These are phyloP conservation scores for Flaveria ramosissima DNA, from an alignment of 129 eudicot genomes.

Conservation along the genomic window DNA sequence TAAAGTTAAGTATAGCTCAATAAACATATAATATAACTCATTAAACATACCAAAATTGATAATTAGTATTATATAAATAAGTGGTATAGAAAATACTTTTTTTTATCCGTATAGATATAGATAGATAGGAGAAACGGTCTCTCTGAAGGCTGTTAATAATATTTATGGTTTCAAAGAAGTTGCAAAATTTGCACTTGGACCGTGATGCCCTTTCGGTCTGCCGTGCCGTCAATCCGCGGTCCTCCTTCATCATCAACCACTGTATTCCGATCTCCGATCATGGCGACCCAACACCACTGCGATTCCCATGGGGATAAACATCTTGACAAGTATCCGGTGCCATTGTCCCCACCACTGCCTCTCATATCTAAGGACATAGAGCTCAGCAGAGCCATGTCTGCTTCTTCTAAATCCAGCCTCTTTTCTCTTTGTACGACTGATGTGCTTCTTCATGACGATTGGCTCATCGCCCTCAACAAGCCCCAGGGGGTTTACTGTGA, in stretches of 20 bases:
- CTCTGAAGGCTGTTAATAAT: too few species aligned
- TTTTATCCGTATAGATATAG: too few species aligned
- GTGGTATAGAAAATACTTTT: too few species aligned
- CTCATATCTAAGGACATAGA: conserved; percentile 79
- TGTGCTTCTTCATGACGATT: conserved; percentile 74
- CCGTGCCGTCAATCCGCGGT: too few species aligned
- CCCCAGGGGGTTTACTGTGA: conserved; percentile 95
- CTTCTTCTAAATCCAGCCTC: conserved; percentile 73
- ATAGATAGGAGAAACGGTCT: too few species aligned
- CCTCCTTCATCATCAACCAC: conserved; percentile 16
- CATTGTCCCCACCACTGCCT: conserved; percentile 88
- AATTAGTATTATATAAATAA: too few species aligned
- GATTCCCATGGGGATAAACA: conserved; percentile 25
- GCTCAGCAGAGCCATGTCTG: conserved; percentile 78
- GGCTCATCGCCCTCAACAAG: conserved; percentile 82
- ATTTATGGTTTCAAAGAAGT: too few species aligned
- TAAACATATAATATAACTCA: too few species aligned
- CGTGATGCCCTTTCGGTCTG: too few species aligned
- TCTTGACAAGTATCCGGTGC: conserved; percentile 61
- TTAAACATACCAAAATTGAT: too few species aligned
- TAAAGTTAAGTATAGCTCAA: too few species aligned
- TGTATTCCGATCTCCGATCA: conserved; percentile 34
- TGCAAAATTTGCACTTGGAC: too few species aligned
- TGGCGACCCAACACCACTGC: conserved; percentile 46
- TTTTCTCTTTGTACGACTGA: conserved; percentile 51